Evolutionary conservation across 2,329 filamentous ascomycete species (phyloP), one percentile per base, ranked within the genome.

Genomic region (Microdochium trichocladiopsis): DNA sequence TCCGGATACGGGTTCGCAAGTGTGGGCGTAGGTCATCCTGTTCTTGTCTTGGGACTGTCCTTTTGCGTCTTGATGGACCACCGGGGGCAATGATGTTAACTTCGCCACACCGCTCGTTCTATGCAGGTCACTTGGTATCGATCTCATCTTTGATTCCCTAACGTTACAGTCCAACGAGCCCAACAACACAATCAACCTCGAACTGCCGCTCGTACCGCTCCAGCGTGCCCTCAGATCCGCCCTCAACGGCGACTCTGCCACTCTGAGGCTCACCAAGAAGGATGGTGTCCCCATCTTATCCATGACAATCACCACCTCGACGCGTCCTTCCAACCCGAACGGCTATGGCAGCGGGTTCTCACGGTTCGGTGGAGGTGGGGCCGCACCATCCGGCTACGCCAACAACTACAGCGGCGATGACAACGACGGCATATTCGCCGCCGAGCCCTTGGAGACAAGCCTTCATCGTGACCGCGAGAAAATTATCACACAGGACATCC

Each of bases 211-310:
- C n/a, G 80, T 83, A 14, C 86, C 89, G 2, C 83, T 99, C 22
- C 89, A 94, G 63, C 87, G 92, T 54, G 94, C 94, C n/a, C 83
- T 99, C 53, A 90, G 87, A 62, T 96, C 92, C 33, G 93, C 93
- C 47, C 75, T 88, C 51, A 86, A 89, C 64, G 90, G 89, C 61
- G 84, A 86, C 18, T 87, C 89, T 18, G 90, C 92, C 51, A 88
- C 87, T 14, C 83, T 99, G 37, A 87, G 93, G 37, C 82, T 99
- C 43, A 96, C 93, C 23, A 97, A 97, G 69, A 95, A 94, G 65
- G 90, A 95, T 60, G 87, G 87, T 61, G 73, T 92, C 23, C 94
- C 94, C 0, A 78, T 96, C 48, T 80, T 99, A 2, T 92, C 87
- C 57, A 83, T 99, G 66, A 97, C 92, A 12, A 92, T 99, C 62